These are phyloP conservation scores for Crithidia expoeki DNA, from an alignment of 208 protist species.

Conservation along the genomic window DNA sequence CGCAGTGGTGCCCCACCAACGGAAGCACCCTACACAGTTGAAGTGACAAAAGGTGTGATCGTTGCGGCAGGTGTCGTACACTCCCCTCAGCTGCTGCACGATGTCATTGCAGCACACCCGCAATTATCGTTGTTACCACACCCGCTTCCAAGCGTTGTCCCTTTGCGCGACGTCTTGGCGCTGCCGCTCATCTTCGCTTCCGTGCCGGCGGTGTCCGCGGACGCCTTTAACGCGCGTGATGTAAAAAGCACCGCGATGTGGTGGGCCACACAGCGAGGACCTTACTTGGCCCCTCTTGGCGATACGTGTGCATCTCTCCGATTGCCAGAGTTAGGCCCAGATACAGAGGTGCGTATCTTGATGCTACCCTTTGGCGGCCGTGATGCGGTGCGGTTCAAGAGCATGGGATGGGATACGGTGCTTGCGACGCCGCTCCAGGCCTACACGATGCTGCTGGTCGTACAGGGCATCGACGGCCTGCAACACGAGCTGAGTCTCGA, in stretches of 20 bases:
- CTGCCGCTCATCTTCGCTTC: constrained; percentile 58
- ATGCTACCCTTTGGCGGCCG: constrained; percentile 73
- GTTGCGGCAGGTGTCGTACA: constrained; percentile 58
- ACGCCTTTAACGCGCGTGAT: constrained; percentile 48
- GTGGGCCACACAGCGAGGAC: constrained; percentile 53
- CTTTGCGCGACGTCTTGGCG: constrained; percentile 63
- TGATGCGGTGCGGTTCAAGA: constrained; percentile 47
- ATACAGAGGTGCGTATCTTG: constrained; percentile 56
- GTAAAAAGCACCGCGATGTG: constrained; percentile 36
- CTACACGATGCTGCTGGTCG: constrained; percentile 62
- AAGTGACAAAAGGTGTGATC: constrained; percentile 47
- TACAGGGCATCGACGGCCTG: constrained; percentile 44
- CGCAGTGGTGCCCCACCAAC: neutral
- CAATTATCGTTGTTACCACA: neutral
- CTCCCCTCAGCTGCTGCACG: constrained; percentile 52
- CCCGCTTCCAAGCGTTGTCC: neutral
- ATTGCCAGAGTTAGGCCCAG: constrained; percentile 40
- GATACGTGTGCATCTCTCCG: constrained; percentile 55
- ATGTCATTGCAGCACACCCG: neutral
- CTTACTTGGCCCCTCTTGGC: constrained; percentile 52
- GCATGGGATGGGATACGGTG: constrained; percentile 66
- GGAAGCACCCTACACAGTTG: constrained; percentile 11
- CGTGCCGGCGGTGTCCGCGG: constrained; percentile 46
- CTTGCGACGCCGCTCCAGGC: constrained; percentile 64
- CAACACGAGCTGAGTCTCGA: constrained; percentile 27